phyloP scores from a whole-genome alignment of 768 basidiomycete genomes.

The Russula earlei region DNA sequence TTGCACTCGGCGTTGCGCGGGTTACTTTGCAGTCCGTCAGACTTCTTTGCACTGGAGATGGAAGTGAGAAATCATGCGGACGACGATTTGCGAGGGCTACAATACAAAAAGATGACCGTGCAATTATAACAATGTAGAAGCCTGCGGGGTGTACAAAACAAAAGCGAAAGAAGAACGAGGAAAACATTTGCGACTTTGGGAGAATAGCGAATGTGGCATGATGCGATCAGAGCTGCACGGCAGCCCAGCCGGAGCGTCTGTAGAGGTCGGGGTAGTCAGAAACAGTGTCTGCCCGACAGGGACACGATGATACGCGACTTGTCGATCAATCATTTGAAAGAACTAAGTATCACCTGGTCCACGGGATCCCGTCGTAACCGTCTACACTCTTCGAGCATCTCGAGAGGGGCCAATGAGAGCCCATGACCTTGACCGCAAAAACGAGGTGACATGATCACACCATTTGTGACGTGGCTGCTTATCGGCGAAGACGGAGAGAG shows the following conservation, averaged over 20 bases:
- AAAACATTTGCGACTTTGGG: not conserved
- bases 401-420: slow-evolving; percentile 15
- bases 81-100: not conserved
- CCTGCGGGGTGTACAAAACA: slow-evolving; percentile 4
- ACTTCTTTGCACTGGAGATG: not conserved
- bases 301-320: not conserved
- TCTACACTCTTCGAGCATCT: slow-evolving; percentile 8
- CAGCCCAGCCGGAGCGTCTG: not conserved
- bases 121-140: slow-evolving; percentile 5
- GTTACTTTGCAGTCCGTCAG: not conserved
- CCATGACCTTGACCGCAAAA: not conserved
- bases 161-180: not conserved
- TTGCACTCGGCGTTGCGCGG: not conserved
- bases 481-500: slow-evolving; percentile 1
- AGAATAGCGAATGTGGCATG: slow-evolving; percentile 3
- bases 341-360: slow-evolving; percentile 10
- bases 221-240: not conserved
- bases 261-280: slow-evolving; percentile 1
- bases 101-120: slow-evolving; percentile 12
- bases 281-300: not conserved
- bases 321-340: not conserved
- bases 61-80: not conserved
- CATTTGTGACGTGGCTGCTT: not conserved
- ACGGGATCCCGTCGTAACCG: slow-evolving; percentile 10
- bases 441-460: not conserved